Percentiles rank a stretch among this genome's conserved stretches.
Conservation (phyloP, 2,329 filamentous ascomycete species). For the Drechslera avenae region DNA sequence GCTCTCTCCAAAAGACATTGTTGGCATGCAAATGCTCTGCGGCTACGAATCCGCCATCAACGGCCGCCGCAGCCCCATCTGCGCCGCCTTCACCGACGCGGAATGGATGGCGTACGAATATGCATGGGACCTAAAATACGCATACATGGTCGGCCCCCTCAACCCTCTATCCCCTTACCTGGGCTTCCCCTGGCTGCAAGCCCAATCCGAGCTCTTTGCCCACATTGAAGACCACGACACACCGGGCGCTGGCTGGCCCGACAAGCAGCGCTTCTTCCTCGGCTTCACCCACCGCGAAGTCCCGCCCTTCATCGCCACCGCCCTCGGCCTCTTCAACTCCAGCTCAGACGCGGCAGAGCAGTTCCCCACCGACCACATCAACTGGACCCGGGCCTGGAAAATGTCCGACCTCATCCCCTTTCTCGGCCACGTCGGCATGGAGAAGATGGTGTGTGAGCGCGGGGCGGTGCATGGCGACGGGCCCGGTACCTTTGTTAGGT, state of each 20-base stretch:
- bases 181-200: constrained; percentile 69
- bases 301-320: constrained; percentile 68
- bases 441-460: constrained; percentile 64
- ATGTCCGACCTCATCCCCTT: constrained; percentile 68
- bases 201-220: constrained; percentile 53
- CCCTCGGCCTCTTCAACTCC: constrained; percentile 72
- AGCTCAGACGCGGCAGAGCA: constrained; percentile 68
- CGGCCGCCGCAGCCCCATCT: constrained; percentile 63
- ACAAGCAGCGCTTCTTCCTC: constrained; percentile 64
- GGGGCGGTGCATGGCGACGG: constrained; percentile 54
- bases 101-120: constrained; percentile 71
- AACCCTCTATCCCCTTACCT: constrained; percentile 61
- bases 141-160: constrained; percentile 69
- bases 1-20: constrained; percentile 65
- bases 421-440: constrained; percentile 68
- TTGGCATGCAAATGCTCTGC: constrained; percentile 68
- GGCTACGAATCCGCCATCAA: constrained; percentile 68
- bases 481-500: constrained; percentile 57
- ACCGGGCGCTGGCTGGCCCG: constrained; percentile 47
- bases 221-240: constrained; percentile 43
- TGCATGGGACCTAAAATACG: constrained; percentile 65
- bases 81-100: constrained; percentile 61
- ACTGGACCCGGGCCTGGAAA: constrained; percentile 67
- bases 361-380: constrained; percentile 59
- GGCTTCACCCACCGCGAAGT: constrained; percentile 72